Conservation (phyloP, 192 early-diverging fungal species). For the Coemansia sp. region DNA sequence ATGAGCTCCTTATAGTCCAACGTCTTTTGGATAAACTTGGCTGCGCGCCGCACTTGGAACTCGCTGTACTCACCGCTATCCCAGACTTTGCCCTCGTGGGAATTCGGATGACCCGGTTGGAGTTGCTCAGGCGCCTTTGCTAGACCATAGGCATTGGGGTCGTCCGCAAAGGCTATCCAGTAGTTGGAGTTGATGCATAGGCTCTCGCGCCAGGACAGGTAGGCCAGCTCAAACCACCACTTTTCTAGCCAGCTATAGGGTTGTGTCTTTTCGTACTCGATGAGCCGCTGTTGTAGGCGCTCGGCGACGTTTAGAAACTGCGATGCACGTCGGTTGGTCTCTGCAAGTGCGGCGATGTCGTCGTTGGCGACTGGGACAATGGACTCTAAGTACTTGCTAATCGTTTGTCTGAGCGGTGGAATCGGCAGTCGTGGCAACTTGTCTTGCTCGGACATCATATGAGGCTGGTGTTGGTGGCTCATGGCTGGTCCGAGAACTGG, state of each 20-base stretch:
- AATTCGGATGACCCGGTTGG: slow-evolving; percentile 3
- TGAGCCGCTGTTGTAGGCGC: slow-evolving; percentile 62
- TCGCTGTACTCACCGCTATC: slow-evolving; percentile 61
- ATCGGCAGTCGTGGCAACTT: slow-evolving; percentile 63
- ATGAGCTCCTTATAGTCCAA: slow-evolving; percentile 78
- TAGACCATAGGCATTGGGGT: slow-evolving; percentile 56
- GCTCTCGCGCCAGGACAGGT: slow-evolving; percentile 79
- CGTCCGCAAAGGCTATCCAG: slow-evolving; percentile 72
- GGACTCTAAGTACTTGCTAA: slow-evolving; percentile 58
- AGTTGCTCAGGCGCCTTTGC: slow-evolving; percentile 26
- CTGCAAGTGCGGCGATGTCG: slow-evolving; percentile 48
- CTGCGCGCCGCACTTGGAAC: slow-evolving; percentile 81
- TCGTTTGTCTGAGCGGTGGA: slow-evolving; percentile 61
- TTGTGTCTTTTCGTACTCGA: slow-evolving; percentile 60
- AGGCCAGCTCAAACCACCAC: slow-evolving; percentile 72
- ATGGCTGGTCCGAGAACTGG: neutral
- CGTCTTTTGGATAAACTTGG: slow-evolving; percentile 61
- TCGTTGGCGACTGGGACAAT: slow-evolving; percentile 58
- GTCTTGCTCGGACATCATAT: slow-evolving; percentile 24
- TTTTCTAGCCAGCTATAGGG: slow-evolving; percentile 68
- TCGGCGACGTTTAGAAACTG: slow-evolving; percentile 52
- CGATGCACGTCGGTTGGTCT: slow-evolving; percentile 54
- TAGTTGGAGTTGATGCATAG: slow-evolving; percentile 88
- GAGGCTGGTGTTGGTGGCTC: neutral
- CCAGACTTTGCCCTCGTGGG: neutral